These are phyloP conservation scores for Pseudonitzschia pungens DNA, from an alignment of 108 stramenopile species.

Conservation along the genomic window DNA sequence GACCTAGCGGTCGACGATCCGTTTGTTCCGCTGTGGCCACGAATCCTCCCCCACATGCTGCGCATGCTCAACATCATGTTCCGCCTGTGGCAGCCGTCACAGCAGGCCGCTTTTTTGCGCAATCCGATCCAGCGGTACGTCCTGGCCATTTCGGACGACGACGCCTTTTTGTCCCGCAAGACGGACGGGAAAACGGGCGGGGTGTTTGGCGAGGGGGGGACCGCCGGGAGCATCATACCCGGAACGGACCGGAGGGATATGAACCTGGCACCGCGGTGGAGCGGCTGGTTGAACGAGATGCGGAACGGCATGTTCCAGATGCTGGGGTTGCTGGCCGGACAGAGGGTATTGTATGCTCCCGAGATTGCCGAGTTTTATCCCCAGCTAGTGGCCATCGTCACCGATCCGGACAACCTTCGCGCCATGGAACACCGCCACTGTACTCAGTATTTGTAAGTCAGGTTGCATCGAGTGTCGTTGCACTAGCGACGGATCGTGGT, in stretches of 20 bases:
- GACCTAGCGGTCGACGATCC: slow-evolving; percentile 83
- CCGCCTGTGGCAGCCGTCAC: slow-evolving; percentile 70
- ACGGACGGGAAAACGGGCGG: slow-evolving; percentile 68
- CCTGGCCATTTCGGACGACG: slow-evolving; percentile 88
- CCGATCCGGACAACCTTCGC: slow-evolving; percentile 61
- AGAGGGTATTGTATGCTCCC: slow-evolving; percentile 76
- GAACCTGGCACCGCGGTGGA: slow-evolving; percentile 85
- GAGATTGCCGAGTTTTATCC: slow-evolving; percentile 67
- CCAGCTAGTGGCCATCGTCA: slow-evolving; percentile 61
- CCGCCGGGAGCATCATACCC: slow-evolving; percentile 82
- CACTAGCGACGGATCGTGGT: not conserved
- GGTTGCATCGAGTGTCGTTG: not conserved
- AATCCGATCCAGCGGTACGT: slow-evolving; percentile 74
- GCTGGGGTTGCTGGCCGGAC: slow-evolving; percentile 69
- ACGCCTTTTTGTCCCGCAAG: slow-evolving; percentile 77
- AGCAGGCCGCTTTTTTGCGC: slow-evolving; percentile 61
- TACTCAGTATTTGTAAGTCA: slow-evolving; percentile 74
- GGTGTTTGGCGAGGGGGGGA: slow-evolving; percentile 88
- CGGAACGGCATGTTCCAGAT: slow-evolving; percentile 80
- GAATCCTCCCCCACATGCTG: slow-evolving; percentile 66
- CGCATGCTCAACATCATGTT: slow-evolving; percentile 60
- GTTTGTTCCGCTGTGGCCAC: slow-evolving; percentile 86
- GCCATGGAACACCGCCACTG: slow-evolving; percentile 89
- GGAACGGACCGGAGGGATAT: slow-evolving; percentile 72
- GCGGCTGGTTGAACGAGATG: slow-evolving; percentile 88